Base-by-base conservation (phyloP, 306 rosid genomes). In the Medicago lupulina region DNA sequence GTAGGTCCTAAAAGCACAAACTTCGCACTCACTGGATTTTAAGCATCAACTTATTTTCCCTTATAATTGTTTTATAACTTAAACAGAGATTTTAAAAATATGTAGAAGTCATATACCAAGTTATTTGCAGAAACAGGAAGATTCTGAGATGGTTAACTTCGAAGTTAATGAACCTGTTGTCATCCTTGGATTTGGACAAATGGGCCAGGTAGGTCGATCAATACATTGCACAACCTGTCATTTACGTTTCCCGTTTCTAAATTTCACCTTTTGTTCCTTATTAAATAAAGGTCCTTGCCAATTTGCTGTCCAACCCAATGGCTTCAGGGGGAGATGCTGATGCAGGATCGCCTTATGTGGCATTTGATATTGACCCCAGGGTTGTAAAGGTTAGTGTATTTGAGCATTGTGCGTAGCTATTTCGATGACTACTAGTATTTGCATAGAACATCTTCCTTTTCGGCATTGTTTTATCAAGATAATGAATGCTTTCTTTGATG, bases 151-250 rank as follows among this genome's bases (percentile, higher is more conserved):
- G 83, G 81, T 85, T 71, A 75, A 88, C 83, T 95, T 87, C 49
- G 76, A 86, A 38, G 90, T 84, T 15, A 87, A 81, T n/a, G 98
- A 94, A 66, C 98, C 98, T 18, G 87, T 95, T 79, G 90, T 95
- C 57, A 86, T 92, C 78, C 92, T 95, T 88, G 99, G 99, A 82
- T 95, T 95, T 85, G 99, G 99, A 54, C 96, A 92, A 84, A 95
- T 89, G 96, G 97, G 97, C 59, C 99, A 95, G 99, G 99, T 95
- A 85, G 57, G 31, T 63, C 57, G 54, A 62, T 10, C 64, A 46
- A 82, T 72, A 18, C 82, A 66, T 75, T 49, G 73, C 62, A 60
- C 31, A 58, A 84, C 77, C 60, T 79, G 78, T 77, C 57, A 25
- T 57, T 75, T 76, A 49, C 25, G 31, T 67, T 41, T 17, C 36